Percentiles rank a stretch among this genome's conserved stretches.
These are phyloP conservation scores for Candida boleticola DNA, from an alignment of 805 yeast species.

Conservation along the genomic window DNA sequence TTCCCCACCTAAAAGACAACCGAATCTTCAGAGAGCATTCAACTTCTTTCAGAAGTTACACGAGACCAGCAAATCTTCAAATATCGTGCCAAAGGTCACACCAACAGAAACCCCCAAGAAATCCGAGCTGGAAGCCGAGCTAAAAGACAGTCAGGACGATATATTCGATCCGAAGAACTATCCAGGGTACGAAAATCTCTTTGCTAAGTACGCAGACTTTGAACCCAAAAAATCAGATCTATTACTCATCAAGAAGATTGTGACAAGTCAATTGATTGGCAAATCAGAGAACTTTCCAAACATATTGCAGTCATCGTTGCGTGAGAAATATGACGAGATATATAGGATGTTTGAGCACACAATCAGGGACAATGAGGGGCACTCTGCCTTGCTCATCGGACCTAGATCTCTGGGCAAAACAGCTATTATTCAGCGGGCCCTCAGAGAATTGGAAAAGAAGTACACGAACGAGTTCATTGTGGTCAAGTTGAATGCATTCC, in stretches of 20 bases:
- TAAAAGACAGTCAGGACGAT: too few species aligned
- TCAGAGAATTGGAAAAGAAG: constrained; percentile 40
- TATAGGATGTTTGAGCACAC: constrained; percentile 62
- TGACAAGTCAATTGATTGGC: constrained; percentile 21
- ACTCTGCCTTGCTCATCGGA: constrained; percentile 78
- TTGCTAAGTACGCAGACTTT: background rate
- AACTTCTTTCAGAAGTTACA: background rate
- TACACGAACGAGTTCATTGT: constrained; percentile 55
- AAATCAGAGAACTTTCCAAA: constrained; percentile 15
- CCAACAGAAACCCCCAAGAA: background rate
- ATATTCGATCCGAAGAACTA: background rate
- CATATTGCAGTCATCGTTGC: constrained; percentile 14
- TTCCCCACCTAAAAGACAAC: background rate
- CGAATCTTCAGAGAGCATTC: background rate
- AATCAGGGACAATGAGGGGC: constrained; percentile 67
- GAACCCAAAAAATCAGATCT: constrained; percentile 12
- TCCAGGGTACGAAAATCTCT: background rate
- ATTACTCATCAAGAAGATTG: constrained; percentile 11
- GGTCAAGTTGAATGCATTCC: constrained; percentile 64
- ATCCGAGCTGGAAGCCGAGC: background rate
- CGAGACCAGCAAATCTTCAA: too few species aligned
- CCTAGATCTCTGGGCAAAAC: constrained; percentile 80
- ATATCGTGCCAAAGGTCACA: background rate
- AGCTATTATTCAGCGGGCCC: constrained; percentile 54
- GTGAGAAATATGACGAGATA: constrained; percentile 47